These are phyloP conservation scores for Fistulifera solaris DNA, from an alignment of 108 stramenopile species.

Conservation along the genomic window DNA sequence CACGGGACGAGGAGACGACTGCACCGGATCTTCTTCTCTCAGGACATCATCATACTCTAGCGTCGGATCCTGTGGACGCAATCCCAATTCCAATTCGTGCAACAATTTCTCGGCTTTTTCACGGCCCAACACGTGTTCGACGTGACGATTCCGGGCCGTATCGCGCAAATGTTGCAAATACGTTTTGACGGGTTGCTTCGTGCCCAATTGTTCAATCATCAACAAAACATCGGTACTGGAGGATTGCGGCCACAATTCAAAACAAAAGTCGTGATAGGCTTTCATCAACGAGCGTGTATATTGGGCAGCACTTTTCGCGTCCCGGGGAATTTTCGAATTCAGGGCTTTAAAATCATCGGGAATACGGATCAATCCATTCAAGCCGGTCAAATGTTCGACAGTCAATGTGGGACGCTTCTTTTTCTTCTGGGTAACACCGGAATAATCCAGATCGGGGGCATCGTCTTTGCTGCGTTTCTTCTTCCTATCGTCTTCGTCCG, in stretches of 20 bases:
- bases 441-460: background rate
- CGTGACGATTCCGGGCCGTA: conserved; percentile 44
- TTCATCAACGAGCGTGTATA: conserved; percentile 35
- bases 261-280: conserved; percentile 41
- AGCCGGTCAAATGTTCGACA: conserved; percentile 27
- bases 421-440: conserved; percentile 9
- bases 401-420: conserved; percentile 30
- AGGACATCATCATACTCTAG: conserved; percentile 4
- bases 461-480: conserved; percentile 1
- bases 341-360: conserved; percentile 7
- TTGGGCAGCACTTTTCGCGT: conserved; percentile 22
- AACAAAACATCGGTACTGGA: conserved; percentile 48
- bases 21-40: background rate
- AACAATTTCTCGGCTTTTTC: conserved; percentile 43
- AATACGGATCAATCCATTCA: conserved; percentile 36
- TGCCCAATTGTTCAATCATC: conserved; percentile 41
- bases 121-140: conserved; percentile 44
- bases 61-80: background rate
- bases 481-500: conserved; percentile 26
- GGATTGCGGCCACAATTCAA: conserved; percentile 38
- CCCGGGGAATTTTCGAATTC: conserved; percentile 8
- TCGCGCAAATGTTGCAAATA: conserved; percentile 49
- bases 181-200: conserved; percentile 42
- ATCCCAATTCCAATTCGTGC: conserved; percentile 43
- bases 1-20: background rate